A percentile compares a stretch with the other conserved stretches of the same genome.
Evolutionary conservation across 768 basidiomycete genomes (phyloP).

Genomic region (Boletus bicolor): DNA sequence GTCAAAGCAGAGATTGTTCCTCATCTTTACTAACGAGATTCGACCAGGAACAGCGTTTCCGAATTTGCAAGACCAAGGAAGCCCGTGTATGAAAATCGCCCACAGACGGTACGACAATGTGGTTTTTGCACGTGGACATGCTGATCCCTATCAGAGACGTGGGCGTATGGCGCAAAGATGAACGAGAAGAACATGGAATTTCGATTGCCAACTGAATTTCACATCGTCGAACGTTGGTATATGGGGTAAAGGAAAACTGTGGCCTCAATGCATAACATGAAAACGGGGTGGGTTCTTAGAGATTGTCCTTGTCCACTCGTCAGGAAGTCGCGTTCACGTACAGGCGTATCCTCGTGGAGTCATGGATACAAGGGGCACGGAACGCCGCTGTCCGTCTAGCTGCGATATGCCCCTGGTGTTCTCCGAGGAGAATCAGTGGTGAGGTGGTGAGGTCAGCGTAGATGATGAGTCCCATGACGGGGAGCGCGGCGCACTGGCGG

Average conservation of each 20-base stretch:
- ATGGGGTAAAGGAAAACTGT: not conserved
- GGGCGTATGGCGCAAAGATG: not conserved
- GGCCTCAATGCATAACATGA: not conserved
- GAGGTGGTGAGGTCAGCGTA: no score
- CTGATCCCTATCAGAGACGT: not conserved
- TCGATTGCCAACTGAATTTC: slow-evolving; percentile 1
- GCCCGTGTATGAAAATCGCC: not conserved
- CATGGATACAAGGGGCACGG: not conserved
- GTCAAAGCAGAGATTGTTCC: not conserved
- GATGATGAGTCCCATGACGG: no score
- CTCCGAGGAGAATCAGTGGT: not conserved
- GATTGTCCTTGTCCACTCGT: not conserved
- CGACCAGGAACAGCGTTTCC: not conserved
- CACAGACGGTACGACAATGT: not conserved
- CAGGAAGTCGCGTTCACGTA: not conserved
- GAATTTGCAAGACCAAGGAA: not conserved
- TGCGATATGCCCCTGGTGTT: not conserved
- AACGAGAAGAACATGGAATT: not conserved
- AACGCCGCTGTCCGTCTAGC: not conserved
- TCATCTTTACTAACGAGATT: not conserved
- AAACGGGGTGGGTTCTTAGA: not conserved
- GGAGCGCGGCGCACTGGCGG: no score
- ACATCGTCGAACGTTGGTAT: not conserved
- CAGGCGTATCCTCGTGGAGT: not conserved
- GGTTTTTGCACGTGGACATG: not conserved